These are phyloP conservation scores for Sisymbrium irio DNA, from an alignment of 345 rosid genomes.

Conservation along the genomic window DNA sequence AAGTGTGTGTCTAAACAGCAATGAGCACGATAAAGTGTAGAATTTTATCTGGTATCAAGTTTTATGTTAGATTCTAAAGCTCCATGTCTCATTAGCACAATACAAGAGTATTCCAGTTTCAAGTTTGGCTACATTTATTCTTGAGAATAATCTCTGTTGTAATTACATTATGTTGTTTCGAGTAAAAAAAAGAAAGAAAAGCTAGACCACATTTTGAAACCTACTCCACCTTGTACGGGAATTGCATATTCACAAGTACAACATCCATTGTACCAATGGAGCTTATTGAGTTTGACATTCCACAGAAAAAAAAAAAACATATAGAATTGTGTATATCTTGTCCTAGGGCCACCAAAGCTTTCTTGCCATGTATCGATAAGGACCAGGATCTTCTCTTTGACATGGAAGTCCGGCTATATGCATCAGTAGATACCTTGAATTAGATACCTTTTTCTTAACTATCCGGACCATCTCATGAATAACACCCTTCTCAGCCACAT, in stretches of 20 bases:
- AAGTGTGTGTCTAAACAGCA: neutral
- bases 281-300: too few species aligned
- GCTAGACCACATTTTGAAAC: neutral
- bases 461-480: conserved; percentile 96
- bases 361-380: conserved; percentile 99
- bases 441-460: conserved; percentile 80
- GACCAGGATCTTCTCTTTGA: conserved; percentile 89
- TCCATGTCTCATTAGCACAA: conserved; percentile 11
- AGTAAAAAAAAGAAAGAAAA: neutral
- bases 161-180: conserved; percentile 26
- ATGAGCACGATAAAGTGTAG: conserved; percentile 1
- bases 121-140: conserved; percentile 8
- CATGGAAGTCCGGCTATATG: conserved; percentile 77
- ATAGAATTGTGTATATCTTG: conserved; percentile 99
- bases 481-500: conserved; percentile 93
- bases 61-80: conserved; percentile 20
- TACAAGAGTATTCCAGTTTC: neutral
- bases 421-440: conserved; percentile 34
- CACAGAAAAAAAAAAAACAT: too few species aligned
- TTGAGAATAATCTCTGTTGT: conserved; percentile 27
- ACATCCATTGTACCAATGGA: too few species aligned
- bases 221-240: neutral
- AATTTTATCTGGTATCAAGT: conserved; percentile 11
- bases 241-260: too few species aligned
- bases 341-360: conserved; percentile 94